A percentile compares a stretch with the other conserved stretches of the same genome.
Conservation (phyloP, 805 yeast species). For the Metschnikowia hibisci region DNA sequence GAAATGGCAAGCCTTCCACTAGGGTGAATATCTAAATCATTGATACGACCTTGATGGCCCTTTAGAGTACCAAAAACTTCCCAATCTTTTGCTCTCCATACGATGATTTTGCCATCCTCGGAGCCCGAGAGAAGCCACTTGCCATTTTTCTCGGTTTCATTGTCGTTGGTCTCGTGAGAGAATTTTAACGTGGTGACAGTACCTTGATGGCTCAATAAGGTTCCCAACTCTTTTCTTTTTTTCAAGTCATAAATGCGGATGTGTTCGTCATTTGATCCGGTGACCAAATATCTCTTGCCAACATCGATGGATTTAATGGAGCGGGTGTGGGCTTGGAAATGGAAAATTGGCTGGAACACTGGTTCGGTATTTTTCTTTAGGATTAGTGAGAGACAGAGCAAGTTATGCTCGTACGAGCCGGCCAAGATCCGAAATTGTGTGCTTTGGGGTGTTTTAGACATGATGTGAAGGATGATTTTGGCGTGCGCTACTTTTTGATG, state of each 20-base stretch:
- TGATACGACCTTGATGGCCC: conserved; percentile 82
- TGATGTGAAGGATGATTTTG: neutral
- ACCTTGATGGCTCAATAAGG: conserved; percentile 84
- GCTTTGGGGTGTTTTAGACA: conserved; percentile 9
- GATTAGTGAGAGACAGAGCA: conserved; percentile 77
- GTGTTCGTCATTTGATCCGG: conserved; percentile 95
- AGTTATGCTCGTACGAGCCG: conserved; percentile 93
- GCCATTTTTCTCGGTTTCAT: conserved; percentile 43
- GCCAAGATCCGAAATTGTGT: conserved; percentile 73
- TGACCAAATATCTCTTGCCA: conserved; percentile 79
- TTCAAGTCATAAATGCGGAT: conserved; percentile 91
- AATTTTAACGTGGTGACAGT: conserved; percentile 76
- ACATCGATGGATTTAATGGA: conserved; percentile 83
- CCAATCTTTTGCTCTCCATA: conserved; percentile 98
- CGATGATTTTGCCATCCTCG: conserved; percentile 82
- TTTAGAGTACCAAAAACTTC: conserved; percentile 82
- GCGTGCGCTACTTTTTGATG: conserved; percentile 3
- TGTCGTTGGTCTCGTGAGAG: conserved; percentile 43
- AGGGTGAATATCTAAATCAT: conserved; percentile 86
- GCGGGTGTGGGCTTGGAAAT: conserved; percentile 89
- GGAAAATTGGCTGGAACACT: conserved; percentile 84
- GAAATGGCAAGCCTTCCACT: conserved; percentile 86
- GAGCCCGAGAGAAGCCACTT: conserved; percentile 91
- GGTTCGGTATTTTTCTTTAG: conserved; percentile 49
- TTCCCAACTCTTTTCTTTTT: conserved; percentile 90